phyloP scores from a whole-genome alignment of 2,329 filamentous ascomycete genomes.

The Ophiostoma novo-ulmi region DNA sequence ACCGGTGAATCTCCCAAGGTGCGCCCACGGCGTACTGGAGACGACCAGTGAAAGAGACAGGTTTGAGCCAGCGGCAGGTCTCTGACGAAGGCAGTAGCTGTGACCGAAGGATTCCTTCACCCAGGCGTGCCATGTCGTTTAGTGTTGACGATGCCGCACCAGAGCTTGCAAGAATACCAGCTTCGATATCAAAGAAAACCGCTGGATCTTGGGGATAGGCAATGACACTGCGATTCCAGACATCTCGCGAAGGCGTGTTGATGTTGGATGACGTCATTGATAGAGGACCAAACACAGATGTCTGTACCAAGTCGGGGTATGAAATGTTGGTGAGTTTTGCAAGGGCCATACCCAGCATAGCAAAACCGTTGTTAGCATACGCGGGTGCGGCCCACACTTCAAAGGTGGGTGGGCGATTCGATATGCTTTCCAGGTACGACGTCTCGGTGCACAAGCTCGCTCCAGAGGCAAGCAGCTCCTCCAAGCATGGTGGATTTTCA shows the following conservation, averaged over 20 bases:
- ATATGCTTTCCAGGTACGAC: not conserved
- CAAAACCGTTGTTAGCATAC: not conserved
- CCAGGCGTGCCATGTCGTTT: not conserved
- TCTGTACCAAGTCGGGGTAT: not conserved
- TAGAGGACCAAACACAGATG: not conserved
- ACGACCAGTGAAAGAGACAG: not conserved
- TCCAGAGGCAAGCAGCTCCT: not conserved
- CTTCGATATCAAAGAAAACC: not conserved
- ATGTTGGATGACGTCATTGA: not conserved
- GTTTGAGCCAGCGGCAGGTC: not conserved
- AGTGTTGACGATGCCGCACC: not conserved
- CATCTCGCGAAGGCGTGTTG: not conserved
- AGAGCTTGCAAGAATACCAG: not conserved
- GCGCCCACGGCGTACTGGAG: conserved; percentile 35
- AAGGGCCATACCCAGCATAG: not conserved
- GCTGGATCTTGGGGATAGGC: not conserved
- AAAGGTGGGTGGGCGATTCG: not conserved
- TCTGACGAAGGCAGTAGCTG: not conserved
- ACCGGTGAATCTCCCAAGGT: conserved; percentile 46
- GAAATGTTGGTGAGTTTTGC: not conserved
- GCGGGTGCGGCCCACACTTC: not conserved
- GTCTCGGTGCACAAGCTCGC: not conserved
- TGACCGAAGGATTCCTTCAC: not conserved
- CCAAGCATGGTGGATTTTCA: not conserved
- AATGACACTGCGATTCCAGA: not conserved